Conservation (phyloP, 163 green algal genomes). For the Trebouxiophyceae sp. region DNA sequence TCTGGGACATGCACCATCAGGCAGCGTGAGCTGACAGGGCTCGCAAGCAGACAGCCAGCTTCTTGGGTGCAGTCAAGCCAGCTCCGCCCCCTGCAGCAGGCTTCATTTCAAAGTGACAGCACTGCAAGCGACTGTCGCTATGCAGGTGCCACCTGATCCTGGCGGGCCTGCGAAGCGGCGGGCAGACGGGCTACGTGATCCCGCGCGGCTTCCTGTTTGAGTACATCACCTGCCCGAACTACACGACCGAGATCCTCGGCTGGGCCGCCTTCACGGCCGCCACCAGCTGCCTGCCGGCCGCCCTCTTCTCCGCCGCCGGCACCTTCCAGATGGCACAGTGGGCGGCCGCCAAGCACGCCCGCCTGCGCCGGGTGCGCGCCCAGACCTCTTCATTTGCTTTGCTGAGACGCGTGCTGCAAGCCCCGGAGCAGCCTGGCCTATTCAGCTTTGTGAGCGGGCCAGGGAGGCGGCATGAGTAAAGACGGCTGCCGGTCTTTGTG, state of each 20-base stretch:
- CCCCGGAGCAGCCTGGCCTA: too few species aligned
- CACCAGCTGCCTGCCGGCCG: slow-evolving; percentile 69
- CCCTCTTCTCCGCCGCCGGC: slow-evolving; percentile 78
- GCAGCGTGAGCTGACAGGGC: too few species aligned
- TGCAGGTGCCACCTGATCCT: slow-evolving; percentile 86
- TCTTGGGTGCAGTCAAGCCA: too few species aligned
- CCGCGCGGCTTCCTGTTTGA: slow-evolving; percentile 89
- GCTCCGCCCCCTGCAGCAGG: too few species aligned
- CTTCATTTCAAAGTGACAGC: too few species aligned
- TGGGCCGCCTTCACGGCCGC: slow-evolving; percentile 76
- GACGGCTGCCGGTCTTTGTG: too few species aligned
- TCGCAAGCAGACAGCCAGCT: too few species aligned
- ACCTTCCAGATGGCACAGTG: slow-evolving; percentile 89
- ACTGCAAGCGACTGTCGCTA: not conserved
- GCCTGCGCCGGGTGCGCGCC: slow-evolving; percentile 70
- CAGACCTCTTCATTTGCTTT: too few species aligned
- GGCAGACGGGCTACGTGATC: slow-evolving; percentile 79
- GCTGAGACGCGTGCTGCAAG: too few species aligned
- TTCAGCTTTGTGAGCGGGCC: too few species aligned
- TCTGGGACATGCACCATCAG: too few species aligned
- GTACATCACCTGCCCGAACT: slow-evolving; percentile 97
- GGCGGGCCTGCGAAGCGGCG: slow-evolving; percentile 64
- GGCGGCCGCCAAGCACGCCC: slow-evolving; percentile 86
- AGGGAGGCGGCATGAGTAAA: too few species aligned
- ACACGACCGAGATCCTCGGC: slow-evolving; percentile 86